Evolutionary conservation across 169 alveolate species (phyloP), one percentile per base, ranked within the genome.

Genomic region (Toxoplasma gondii): DNA sequence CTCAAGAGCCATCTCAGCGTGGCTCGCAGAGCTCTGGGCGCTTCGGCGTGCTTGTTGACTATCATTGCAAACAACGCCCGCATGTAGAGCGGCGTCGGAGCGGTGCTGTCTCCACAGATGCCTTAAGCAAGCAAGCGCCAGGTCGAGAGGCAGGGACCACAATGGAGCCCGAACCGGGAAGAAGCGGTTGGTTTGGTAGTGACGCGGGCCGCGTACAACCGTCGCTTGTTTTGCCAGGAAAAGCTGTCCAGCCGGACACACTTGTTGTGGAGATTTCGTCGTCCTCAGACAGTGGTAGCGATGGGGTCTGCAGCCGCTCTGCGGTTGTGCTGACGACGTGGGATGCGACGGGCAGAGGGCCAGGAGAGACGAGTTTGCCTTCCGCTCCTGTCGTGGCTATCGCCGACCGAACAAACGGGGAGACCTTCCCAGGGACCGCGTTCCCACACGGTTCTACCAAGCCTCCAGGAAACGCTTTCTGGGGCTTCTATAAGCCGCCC

Each of bases 401-500:
- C 12, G 22, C 22, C 29, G 74, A 7, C 7, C n/a, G 29, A 27
- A 64, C n/a, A 64, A 4, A 19, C 94, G 54, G 83, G 91, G 36
- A 82, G 90, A 0, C 80, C 91, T 41, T 90, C 91, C 29, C 36
- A 54, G 31, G 84, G 36, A 2, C 49, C 64, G 83, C 91, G 91
- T 38, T 45, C 90, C 34, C 94, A 91, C 19, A 88, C 4, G 53
- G 84, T 82, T 84, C 36, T 5, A 29, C 83, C 91, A 29, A 67
- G 82, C 45, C 83, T 58, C 58, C 41, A 36, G 34, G 90, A 49
- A 58, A 80, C 90, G 34, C 43, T 16, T 38, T 53, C 91, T 36
- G 10, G 54, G 54, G 93, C 34, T 45, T 58, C 80, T 84, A 82
- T 36, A 43, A 88, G 88, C 92, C 92, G n/a, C 95, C 95, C 5